Conservation (phyloP, 768 basidiomycete genomes). For the Megacollybia marginata region DNA sequence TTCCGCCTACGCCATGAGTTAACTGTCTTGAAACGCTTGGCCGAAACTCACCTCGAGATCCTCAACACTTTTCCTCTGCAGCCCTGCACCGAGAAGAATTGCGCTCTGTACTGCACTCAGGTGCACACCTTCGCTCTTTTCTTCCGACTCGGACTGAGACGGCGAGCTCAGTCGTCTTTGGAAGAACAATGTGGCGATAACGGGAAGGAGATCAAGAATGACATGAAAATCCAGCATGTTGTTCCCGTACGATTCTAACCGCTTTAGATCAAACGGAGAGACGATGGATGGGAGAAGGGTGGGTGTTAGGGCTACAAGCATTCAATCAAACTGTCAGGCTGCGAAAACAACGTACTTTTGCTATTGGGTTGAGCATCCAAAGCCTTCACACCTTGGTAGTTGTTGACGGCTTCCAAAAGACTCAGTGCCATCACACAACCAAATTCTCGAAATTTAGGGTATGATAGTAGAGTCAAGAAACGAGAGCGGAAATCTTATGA, state of each 20-base stretch:
- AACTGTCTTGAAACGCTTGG: not conserved
- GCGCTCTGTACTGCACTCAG: conserved; percentile 88
- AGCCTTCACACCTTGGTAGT: conserved; percentile 38
- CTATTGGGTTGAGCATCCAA: conserved; percentile 26
- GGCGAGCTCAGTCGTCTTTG: conserved; percentile 42
- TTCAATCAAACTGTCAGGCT: not conserved
- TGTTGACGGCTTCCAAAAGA: conserved; percentile 78
- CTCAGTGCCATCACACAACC: conserved; percentile 82
- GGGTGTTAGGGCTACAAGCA: conserved; percentile 24
- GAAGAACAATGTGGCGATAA: conserved; percentile 78
- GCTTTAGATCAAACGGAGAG: conserved; percentile 92
- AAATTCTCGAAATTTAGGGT: conserved; percentile 86
- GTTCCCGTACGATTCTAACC: conserved; percentile 92
- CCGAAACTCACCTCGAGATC: conserved; percentile 61
- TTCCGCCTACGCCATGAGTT: conserved; percentile 46
- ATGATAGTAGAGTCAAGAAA: conserved; percentile 85
- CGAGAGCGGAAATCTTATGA: conserved; percentile 80
- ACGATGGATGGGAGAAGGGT: conserved; percentile 49
- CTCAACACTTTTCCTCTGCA: conserved; percentile 87
- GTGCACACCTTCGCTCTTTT: conserved; percentile 45
- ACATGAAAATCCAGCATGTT: conserved; percentile 97
- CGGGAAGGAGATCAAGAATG: conserved; percentile 85
- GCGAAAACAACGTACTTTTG: conserved; percentile 23
- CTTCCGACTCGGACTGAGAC: not conserved
- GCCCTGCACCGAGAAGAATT: conserved; percentile 81